phyloP scores from a whole-genome alignment of 805 yeast species.

The Wickerhamomyces bovis region DNA sequence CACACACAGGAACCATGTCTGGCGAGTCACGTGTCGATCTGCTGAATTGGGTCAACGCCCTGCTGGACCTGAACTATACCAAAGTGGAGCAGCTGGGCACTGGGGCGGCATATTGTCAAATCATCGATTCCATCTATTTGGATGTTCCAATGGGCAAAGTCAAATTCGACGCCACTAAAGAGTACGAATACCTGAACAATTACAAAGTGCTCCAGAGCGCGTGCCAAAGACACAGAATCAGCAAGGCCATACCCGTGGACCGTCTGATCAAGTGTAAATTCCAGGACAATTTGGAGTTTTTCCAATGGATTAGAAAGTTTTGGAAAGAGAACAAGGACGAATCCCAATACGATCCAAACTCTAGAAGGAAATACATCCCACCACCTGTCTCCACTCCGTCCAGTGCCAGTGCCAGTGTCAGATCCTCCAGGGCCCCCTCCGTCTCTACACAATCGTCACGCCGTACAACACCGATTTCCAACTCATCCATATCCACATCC shows the following conservation, averaged over 20 bases:
- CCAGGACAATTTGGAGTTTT: conserved; percentile 89
- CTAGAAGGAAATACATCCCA: conserved; percentile 40
- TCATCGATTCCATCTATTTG: conserved; percentile 76
- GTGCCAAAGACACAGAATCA: conserved; percentile 66
- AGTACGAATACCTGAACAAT: conserved; percentile 73
- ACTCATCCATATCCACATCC: conserved; percentile 6
- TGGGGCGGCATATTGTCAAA: conserved; percentile 93
- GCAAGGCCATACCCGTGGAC: conserved; percentile 75
- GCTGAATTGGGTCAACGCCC: conserved; percentile 75
- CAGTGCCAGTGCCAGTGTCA: neutral
- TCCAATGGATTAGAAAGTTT: conserved; percentile 83
- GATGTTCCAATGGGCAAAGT: conserved; percentile 81
- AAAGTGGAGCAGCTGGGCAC: conserved; percentile 92
- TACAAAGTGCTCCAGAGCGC: conserved; percentile 81
- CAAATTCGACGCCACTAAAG: conserved; percentile 60
- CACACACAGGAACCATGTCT: neutral
- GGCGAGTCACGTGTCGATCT: conserved; percentile 76
- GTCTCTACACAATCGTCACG: neutral
- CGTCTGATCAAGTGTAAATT: conserved; percentile 77
- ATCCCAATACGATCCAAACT: conserved; percentile 61
- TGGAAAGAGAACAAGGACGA: conserved; percentile 77
- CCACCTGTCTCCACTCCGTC: conserved; percentile 8
- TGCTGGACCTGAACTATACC: conserved; percentile 56
- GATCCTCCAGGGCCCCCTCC: neutral
- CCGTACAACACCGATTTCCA: neutral